Percentiles rank a stretch among this genome's conserved stretches.
These are phyloP conservation scores for Plasmodium blacklocki DNA, from an alignment of 169 alveolate species.

Conservation along the genomic window DNA sequence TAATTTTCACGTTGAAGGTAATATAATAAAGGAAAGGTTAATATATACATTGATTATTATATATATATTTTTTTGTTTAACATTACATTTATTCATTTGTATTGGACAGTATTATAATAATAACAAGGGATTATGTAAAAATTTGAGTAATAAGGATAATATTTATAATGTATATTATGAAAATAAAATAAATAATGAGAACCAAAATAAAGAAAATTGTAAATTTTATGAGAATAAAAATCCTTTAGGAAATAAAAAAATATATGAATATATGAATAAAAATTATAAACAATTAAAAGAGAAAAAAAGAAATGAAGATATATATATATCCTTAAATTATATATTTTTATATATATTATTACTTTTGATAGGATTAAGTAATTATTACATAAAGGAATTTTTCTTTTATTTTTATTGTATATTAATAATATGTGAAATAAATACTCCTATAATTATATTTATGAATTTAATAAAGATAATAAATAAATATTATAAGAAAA, in stretches of 20 bases:
- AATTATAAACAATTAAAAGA: background rate
- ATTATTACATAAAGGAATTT: background rate
- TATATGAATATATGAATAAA: background rate
- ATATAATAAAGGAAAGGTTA: too few relatives aligned
- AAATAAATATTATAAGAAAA: conserved; percentile 18
- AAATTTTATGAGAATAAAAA: background rate
- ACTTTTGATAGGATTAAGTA: background rate
- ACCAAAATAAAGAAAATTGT: background rate
- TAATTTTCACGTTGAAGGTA: too few relatives aligned
- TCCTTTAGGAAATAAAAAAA: background rate
- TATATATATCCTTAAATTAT: conserved; percentile 7
- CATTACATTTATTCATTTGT: too few relatives aligned
- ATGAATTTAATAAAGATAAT: conserved; percentile 18
- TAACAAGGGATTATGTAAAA: too few relatives aligned
- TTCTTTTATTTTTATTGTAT: conserved; percentile 14
- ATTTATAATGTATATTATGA: background rate
- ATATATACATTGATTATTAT: too few relatives aligned
- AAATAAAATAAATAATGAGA: background rate
- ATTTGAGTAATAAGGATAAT: background rate
- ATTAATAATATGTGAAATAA: conserved; percentile 36
- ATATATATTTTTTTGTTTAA: too few relatives aligned
- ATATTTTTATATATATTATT: conserved; percentile 9
- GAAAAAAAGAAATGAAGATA: background rate
- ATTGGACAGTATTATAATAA: too few relatives aligned
- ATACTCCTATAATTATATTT: conserved; percentile 26